Conservation (phyloP, 768 basidiomycete genomes). For the Obba rivulosa region DNA sequence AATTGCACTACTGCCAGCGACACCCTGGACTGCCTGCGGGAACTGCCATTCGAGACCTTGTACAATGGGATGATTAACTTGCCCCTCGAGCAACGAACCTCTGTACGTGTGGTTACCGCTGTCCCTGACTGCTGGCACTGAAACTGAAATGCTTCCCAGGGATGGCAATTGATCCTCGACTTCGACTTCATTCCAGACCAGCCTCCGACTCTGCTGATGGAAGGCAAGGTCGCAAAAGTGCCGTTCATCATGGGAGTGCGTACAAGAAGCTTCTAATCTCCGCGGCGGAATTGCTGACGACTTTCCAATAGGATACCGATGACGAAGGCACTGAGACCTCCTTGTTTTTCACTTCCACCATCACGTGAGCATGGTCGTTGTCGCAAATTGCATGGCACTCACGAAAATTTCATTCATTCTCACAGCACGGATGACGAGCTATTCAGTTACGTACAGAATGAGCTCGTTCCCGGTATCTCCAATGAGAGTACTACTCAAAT, state of each 20-base stretch:
- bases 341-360: slow-evolving; percentile 18
- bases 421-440: slow-evolving; percentile 4
- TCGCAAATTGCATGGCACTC: background rate
- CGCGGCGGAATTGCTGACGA: background rate
- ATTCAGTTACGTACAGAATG: slow-evolving; percentile 2
- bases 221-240: slow-evolving; percentile 42
- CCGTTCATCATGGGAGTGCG: slow-evolving; percentile 40
- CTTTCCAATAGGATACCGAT: slow-evolving; percentile 22
- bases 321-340: slow-evolving; percentile 52
- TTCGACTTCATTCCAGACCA: slow-evolving; percentile 18
- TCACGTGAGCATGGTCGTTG: slow-evolving; percentile 21
- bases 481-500: background rate
- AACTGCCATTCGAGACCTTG: slow-evolving; percentile 5
- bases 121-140: background rate
- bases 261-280: background rate
- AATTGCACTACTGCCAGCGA: slow-evolving; percentile 7
- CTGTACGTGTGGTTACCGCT: background rate
- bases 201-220: background rate
- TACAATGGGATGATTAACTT: slow-evolving; percentile 13
- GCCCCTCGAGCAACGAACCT: slow-evolving; percentile 16
- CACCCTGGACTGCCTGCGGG: slow-evolving; percentile 16
- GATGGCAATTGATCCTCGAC: slow-evolving; percentile 28
- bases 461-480: background rate
- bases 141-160: slow-evolving; percentile 2
- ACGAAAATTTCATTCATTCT: background rate